A percentile compares a stretch with the other conserved stretches of the same genome.
Evolutionary conservation across 164 flowering plant species (phyloP).

Genomic region (Nelumbo lutea): DNA sequence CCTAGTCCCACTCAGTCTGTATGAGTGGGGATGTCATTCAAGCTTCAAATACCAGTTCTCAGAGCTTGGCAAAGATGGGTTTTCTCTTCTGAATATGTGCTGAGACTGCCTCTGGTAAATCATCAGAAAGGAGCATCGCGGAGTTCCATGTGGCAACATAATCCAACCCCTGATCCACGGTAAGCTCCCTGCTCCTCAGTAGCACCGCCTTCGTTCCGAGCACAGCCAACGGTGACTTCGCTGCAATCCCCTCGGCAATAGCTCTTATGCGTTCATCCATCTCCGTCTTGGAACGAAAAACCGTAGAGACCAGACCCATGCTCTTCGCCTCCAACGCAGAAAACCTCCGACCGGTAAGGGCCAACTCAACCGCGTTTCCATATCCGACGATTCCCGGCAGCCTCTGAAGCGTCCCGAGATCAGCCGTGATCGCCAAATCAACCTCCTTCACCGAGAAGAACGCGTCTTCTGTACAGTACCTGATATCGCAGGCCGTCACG

Average conservation of each 20-base stretch:
- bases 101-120: slow-evolving; percentile 51
- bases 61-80: slow-evolving; percentile 63
- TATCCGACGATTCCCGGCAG: slow-evolving; percentile 74
- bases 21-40: too few species aligned
- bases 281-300: slow-evolving; percentile 43
- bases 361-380: slow-evolving; percentile 77
- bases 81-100: slow-evolving; percentile 54
- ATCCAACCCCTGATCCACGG: slow-evolving; percentile 73
- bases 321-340: slow-evolving; percentile 62
- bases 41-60: slow-evolving; percentile 7
- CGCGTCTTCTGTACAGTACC: slow-evolving; percentile 58
- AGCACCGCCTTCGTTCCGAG: slow-evolving; percentile 74
- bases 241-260: slow-evolving; percentile 67
- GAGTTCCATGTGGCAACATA: slow-evolving; percentile 94
- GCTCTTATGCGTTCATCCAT: slow-evolving; percentile 46
- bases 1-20: too few species aligned
- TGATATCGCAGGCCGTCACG: slow-evolving; percentile 75
- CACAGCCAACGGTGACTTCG: slow-evolving; percentile 79
- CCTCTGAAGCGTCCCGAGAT: slow-evolving; percentile 90
- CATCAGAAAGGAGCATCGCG: slow-evolving; percentile 57
- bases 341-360: slow-evolving; percentile 66
- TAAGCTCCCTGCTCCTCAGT: slow-evolving; percentile 51
- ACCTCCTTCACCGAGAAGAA: slow-evolving; percentile 87
- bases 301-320: slow-evolving; percentile 69
- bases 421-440: slow-evolving; percentile 74